Conservation (phyloP, 257 asterid genomes). For the Jaltomata sinuosa region DNA sequence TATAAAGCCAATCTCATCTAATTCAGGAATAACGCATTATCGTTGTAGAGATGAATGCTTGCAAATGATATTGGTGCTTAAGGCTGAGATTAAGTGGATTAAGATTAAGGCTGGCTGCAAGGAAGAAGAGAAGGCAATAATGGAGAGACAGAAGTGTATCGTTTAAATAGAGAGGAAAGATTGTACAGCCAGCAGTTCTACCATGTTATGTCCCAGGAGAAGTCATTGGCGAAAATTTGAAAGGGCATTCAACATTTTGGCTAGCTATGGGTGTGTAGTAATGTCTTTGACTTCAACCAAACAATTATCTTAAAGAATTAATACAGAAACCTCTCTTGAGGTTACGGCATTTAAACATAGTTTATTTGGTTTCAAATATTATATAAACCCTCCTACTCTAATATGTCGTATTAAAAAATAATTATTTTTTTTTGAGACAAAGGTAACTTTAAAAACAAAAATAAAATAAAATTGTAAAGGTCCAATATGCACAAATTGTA, state of each 20-base stretch:
- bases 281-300: neutral
- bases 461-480: no score
- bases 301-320: neutral
- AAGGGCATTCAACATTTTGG: neutral
- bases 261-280: neutral
- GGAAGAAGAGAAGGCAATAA: neutral
- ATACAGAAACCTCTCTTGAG: neutral
- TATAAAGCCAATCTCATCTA: neutral
- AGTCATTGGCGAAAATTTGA: neutral
- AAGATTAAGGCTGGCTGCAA: neutral
- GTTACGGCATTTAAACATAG: neutral
- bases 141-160: neutral
- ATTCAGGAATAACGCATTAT: neutral
- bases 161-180: neutral
- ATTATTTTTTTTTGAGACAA: no score
- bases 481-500: neutral
- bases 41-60: neutral
- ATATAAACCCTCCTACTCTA: neutral
- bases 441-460: no score
- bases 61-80: neutral
- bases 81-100: neutral
- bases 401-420: no score
- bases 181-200: neutral
- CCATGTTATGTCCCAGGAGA: neutral
- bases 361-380: neutral